Conservation (phyloP, 2,329 filamentous ascomycete genomes). For the Aspergillus awamori region DNA sequence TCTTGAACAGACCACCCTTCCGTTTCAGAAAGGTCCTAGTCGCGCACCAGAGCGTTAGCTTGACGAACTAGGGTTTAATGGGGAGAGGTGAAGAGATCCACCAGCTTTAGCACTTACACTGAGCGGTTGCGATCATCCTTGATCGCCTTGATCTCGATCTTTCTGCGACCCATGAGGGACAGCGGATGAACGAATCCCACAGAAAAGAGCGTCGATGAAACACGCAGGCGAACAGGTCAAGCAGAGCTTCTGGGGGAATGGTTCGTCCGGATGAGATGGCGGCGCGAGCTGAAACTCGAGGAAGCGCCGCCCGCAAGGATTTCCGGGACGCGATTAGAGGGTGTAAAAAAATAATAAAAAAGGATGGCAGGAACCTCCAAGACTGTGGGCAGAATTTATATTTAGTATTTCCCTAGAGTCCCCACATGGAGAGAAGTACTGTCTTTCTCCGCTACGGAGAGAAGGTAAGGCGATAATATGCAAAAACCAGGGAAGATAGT, state of each 20-base stretch:
- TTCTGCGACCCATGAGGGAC: constrained; percentile 82
- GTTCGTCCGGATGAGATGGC: constrained; percentile 13
- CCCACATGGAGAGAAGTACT: neutral
- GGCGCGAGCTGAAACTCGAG: constrained; percentile 19
- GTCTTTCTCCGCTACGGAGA: neutral
- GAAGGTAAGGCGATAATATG: constrained; percentile 3
- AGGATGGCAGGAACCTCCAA: neutral
- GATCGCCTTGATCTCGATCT: constrained; percentile 99
- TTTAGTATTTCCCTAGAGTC: neutral
- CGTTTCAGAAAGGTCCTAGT: constrained; percentile 93
- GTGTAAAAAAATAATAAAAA: neutral
- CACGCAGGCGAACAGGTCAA: constrained; percentile 7
- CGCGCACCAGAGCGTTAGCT: neutral
- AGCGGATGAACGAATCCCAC: constrained; percentile 19
- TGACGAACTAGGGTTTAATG: neutral
- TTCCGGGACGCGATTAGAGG: constrained; percentile 17
- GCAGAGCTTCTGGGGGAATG: constrained; percentile 5
- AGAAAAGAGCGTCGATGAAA: constrained; percentile 15
- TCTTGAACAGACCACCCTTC: constrained; percentile 98
- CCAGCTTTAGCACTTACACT: constrained; percentile 67
- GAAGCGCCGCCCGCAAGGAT: constrained; percentile 12
- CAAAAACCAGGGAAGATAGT: neutral
- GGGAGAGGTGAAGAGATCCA: neutral
- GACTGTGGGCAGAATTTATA: constrained; percentile 7
- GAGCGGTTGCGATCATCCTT: constrained; percentile 98